These are phyloP conservation scores for Leccinum ochraceum DNA, from an alignment of 768 basidiomycete species.

Conservation along the genomic window DNA sequence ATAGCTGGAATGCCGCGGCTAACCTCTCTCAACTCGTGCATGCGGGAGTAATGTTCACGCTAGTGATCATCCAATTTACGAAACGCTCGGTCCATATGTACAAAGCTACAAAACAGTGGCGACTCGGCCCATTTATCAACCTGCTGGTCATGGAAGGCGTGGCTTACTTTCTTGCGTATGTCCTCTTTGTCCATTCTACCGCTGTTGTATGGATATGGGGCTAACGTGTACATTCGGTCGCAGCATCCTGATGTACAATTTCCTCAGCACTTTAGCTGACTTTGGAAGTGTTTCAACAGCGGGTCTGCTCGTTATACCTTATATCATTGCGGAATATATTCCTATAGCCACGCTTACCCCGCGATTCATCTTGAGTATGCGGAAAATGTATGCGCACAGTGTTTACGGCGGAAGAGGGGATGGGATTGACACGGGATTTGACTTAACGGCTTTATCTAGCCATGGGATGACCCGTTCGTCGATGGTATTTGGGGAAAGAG, in stretches of 20 bases:
- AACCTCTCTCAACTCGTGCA: background rate
- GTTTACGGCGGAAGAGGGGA: background rate
- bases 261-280: background rate
- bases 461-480: background rate
- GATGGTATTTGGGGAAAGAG: background rate
- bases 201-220: background rate
- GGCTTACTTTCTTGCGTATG: background rate
- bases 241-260: background rate
- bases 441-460: background rate
- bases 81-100: background rate
- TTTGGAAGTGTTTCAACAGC: accelerated
- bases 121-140: background rate
- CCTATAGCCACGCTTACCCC: background rate
- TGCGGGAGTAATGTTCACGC: background rate
- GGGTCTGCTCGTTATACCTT: background rate
- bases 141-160: background rate
- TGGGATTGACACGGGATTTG: background rate
- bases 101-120: background rate
- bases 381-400: background rate
- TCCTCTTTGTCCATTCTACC: background rate
- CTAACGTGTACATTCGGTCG: background rate
- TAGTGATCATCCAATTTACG: background rate
- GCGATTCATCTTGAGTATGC: background rate
- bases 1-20: background rate
- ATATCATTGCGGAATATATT: background rate